Evolutionary conservation across 2,329 filamentous ascomycete species (phyloP).

Genomic region (Xylariaceae sp.): DNA sequence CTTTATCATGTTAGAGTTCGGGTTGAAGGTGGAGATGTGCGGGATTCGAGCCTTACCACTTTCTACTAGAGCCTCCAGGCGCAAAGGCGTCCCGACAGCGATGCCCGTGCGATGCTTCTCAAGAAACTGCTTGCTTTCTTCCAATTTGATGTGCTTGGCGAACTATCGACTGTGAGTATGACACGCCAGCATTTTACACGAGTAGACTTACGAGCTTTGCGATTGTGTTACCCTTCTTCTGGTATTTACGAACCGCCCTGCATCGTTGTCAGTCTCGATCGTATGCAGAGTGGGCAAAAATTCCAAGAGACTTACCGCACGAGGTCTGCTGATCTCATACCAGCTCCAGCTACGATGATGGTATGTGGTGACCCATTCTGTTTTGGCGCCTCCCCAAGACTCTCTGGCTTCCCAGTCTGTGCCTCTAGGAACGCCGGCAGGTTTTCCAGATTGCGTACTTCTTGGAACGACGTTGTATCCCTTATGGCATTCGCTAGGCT

Average conservation of each 20-base stretch:
- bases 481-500: slow-evolving; percentile 65
- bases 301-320: slow-evolving; percentile 51
- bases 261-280: not conserved
- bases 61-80: slow-evolving; percentile 77
- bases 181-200: slow-evolving; percentile 10
- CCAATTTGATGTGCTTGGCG: slow-evolving; percentile 95
- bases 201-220: slow-evolving; percentile 63
- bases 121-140: slow-evolving; percentile 77
- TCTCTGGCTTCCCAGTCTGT: slow-evolving; percentile 53
- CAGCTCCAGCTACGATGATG: slow-evolving; percentile 79
- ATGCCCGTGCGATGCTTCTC: slow-evolving; percentile 70
- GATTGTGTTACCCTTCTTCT: slow-evolving; percentile 71
- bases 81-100: slow-evolving; percentile 82
- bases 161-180: slow-evolving; percentile 45
- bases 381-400: slow-evolving; percentile 61
- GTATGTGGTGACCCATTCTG: slow-evolving; percentile 76
- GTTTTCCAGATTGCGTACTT: slow-evolving; percentile 63
- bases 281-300: not conserved
- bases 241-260: slow-evolving; percentile 71
- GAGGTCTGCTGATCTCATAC: slow-evolving; percentile 80
- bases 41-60: slow-evolving; percentile 54
- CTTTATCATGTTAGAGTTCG: slow-evolving; percentile 30
- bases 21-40: not conserved
- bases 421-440: slow-evolving; percentile 75
- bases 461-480: slow-evolving; percentile 73